Evolutionary conservation across 139 green algal genomes (phyloP).

Genomic region (Picochlorum sp.): DNA sequence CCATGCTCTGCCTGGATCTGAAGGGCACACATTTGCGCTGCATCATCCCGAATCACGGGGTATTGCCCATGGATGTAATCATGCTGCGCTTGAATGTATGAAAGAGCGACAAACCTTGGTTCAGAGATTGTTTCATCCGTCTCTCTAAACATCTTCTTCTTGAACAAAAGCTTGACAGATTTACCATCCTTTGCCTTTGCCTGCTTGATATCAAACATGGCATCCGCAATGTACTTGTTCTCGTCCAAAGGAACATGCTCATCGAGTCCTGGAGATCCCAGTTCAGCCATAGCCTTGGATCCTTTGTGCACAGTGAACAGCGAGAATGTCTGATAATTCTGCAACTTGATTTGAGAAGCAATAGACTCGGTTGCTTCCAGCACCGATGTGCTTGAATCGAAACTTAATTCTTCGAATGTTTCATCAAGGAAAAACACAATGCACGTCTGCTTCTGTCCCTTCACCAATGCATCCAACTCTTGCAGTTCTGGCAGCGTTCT

Average conservation of each 20-base stretch:
- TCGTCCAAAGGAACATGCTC: slow-evolving; percentile 89
- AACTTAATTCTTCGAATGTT: slow-evolving; percentile 90
- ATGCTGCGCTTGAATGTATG: slow-evolving; percentile 84
- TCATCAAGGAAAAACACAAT: slow-evolving; percentile 95
- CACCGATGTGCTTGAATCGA: slow-evolving; percentile 81
- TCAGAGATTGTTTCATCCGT: slow-evolving; percentile 93
- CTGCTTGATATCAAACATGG: slow-evolving; percentile 48
- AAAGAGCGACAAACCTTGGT: slow-evolving; percentile 88
- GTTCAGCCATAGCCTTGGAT: slow-evolving; percentile 28
- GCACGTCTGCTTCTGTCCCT: slow-evolving; percentile 49
- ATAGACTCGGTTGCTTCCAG: slow-evolving; percentile 81
- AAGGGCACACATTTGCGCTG: slow-evolving; percentile 86
- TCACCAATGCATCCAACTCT: slow-evolving; percentile 81
- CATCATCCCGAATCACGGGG: slow-evolving; percentile 90
- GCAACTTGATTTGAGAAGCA: slow-evolving; percentile 78
- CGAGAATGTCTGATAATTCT: slow-evolving; percentile 91
- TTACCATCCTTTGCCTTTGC: slow-evolving; percentile 34
- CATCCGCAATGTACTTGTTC: slow-evolving; percentile 54
- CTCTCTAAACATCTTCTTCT: slow-evolving; percentile 93
- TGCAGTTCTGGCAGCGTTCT: slow-evolving; percentile 46
- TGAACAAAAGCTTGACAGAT: slow-evolving; percentile 76
- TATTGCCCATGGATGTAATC: slow-evolving; percentile 89
- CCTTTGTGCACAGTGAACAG: slow-evolving; percentile 72
- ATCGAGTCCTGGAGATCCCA: slow-evolving; percentile 36
- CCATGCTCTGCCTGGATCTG: slow-evolving; percentile 74